phyloP scores from a whole-genome alignment of 306 rosid species.

The Lathyrus tuberosus region DNA sequence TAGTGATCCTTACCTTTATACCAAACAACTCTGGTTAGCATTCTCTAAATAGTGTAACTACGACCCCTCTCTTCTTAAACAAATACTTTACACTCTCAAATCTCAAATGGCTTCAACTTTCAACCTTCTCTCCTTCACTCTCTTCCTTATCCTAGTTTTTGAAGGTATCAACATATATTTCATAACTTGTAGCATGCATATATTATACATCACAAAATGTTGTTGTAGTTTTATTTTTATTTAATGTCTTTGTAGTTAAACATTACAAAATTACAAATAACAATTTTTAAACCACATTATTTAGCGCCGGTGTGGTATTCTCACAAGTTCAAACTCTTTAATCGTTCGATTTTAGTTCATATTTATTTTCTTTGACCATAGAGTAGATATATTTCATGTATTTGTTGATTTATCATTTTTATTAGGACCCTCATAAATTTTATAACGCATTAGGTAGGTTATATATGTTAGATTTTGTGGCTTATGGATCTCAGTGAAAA shows the following conservation, averaged over 20 bases:
- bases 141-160: neutral
- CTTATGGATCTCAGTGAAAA: no score
- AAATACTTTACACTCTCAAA: neutral
- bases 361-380: no score
- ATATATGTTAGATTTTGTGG: no score
- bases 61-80: neutral
- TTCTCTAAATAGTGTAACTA: neutral
- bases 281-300: no score
- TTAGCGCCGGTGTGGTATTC: no score
- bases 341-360: no score
- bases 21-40: neutral
- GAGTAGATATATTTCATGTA: no score
- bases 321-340: no score
- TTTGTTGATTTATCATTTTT: no score
- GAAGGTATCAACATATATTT: slow-evolving; percentile 2
- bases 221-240: neutral
- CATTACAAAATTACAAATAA: neutral
- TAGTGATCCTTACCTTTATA: no score
- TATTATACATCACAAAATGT: neutral
- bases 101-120: slow-evolving; percentile 1
- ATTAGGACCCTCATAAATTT: no score
- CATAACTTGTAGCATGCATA: neutral
- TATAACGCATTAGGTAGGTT: no score
- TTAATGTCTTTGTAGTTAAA: neutral
- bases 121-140: slow-evolving; percentile 14